A percentile compares a stretch with the other conserved stretches of the same genome.
These are phyloP conservation scores for Eucalyptus curtisii DNA, from an alignment of 345 rosid genomes.

Conservation along the genomic window DNA sequence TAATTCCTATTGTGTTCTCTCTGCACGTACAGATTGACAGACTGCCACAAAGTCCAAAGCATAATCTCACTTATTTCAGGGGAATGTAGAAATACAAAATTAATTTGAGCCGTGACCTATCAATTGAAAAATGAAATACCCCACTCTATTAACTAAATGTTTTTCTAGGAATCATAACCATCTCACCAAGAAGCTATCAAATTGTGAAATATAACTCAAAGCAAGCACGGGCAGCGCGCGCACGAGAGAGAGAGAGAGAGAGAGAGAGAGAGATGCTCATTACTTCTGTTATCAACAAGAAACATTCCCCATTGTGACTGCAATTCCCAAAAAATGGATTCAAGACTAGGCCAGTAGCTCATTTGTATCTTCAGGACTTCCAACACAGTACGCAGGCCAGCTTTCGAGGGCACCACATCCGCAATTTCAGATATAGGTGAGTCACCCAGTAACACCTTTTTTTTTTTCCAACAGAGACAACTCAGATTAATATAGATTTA, in stretches of 20 bases:
- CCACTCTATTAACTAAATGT: background rate
- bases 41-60: background rate
- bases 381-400: conserved; percentile 59
- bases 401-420: conserved; percentile 40
- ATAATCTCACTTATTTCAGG: background rate
- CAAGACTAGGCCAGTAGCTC: conserved; percentile 65
- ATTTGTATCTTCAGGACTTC: conserved; percentile 78
- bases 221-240: background rate
- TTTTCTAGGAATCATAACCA: background rate
- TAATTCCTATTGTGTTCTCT: background rate
- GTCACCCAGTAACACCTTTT: conserved; percentile 85
- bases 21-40: background rate
- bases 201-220: background rate
- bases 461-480: background rate
- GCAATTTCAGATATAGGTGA: conserved; percentile 19
- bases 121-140: background rate
- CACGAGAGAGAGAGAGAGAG: background rate
- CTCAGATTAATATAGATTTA: background rate
- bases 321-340: conserved; percentile 24
- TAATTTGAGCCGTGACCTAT: background rate
- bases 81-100: background rate
- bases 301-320: conserved; percentile 42
- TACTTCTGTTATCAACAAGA: conserved; percentile 34
- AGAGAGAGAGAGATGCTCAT: conserved; percentile 10
- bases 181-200: background rate